Evolutionary conservation across 805 yeast genomes (phyloP).

Genomic region (Alloascoidea hylecoeti): DNA sequence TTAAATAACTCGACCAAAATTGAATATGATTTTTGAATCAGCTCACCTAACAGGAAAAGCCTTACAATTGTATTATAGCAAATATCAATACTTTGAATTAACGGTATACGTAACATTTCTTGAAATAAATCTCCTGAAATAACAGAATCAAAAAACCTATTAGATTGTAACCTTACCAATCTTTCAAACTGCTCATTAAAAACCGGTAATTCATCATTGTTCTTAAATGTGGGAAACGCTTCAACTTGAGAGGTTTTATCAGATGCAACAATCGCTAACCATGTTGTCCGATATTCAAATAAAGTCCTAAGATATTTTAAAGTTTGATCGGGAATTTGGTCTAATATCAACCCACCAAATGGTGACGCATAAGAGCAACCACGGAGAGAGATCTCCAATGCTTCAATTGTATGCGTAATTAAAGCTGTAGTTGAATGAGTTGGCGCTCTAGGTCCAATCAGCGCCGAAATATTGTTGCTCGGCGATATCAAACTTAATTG

Average conservation of each 20-base stretch:
- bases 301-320: conserved; percentile 42
- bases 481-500: too few relatives aligned
- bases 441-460: too few relatives aligned
- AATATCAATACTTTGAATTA: conserved; percentile 30
- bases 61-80: conserved; percentile 31
- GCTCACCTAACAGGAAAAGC: conserved; percentile 33
- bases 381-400: conserved; percentile 52
- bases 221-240: neutral
- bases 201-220: conserved; percentile 5
- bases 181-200: conserved; percentile 17
- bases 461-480: too few relatives aligned
- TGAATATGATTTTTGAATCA: conserved; percentile 29
- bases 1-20: conserved; percentile 2
- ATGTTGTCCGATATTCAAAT: conserved; percentile 20
- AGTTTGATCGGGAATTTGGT: conserved; percentile 48
- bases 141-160: conserved; percentile 20
- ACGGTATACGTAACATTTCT: conserved; percentile 30
- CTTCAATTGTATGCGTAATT: conserved; percentile 42
- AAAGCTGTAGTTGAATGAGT: conserved; percentile 9
- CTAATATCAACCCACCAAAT: conserved; percentile 29
- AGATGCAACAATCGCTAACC: conserved; percentile 10
- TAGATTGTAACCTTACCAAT: conserved; percentile 19
- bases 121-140: conserved; percentile 37
- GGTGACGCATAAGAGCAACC: conserved; percentile 22
- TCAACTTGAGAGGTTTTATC: conserved; percentile 3